Evolutionary conservation across 2,329 filamentous ascomycete genomes (phyloP).

Genomic region (Fusarium secorum): DNA sequence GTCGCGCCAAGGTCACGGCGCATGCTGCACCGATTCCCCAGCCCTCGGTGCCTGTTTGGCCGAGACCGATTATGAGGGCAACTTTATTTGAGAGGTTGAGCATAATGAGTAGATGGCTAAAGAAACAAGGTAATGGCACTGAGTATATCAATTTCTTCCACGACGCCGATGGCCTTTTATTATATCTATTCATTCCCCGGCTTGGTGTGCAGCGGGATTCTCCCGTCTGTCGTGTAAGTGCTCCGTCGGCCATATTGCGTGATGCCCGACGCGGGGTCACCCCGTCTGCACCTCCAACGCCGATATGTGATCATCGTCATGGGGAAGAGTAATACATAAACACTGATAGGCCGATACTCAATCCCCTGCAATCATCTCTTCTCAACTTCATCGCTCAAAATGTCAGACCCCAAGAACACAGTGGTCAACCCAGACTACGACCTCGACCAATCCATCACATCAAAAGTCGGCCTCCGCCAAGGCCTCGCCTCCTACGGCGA

Average conservation of each 20-base stretch:
- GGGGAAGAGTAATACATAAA: slow-evolving; percentile 32
- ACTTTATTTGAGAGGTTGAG: slow-evolving; percentile 53
- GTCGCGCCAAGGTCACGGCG: slow-evolving; percentile 55
- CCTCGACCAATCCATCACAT: slow-evolving; percentile 61
- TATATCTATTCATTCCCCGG: neutral
- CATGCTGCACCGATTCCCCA: slow-evolving; percentile 62
- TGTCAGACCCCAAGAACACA: slow-evolving; percentile 14
- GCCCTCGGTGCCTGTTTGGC: slow-evolving; percentile 52
- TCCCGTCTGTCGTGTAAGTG: neutral
- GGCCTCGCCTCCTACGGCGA: slow-evolving; percentile 76
- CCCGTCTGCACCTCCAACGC: slow-evolving; percentile 20
- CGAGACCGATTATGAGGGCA: slow-evolving; percentile 56
- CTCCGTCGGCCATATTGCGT: slow-evolving; percentile 31
- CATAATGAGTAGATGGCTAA: slow-evolving; percentile 30
- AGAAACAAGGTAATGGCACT: neutral
- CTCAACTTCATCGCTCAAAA: neutral
- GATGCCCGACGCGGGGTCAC: slow-evolving; percentile 30
- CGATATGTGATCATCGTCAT: slow-evolving; percentile 20
- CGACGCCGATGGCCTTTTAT: neutral
- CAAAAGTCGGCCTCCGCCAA: slow-evolving; percentile 64
- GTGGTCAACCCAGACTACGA: slow-evolving; percentile 65
- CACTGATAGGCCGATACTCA: slow-evolving; percentile 28
- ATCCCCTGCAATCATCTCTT: neutral
- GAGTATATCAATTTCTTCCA: fast-evolving
- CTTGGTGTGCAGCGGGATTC: neutral